Conservation (phyloP, 2,329 filamentous ascomycete species). For the Didymellaceae sp. region DNA sequence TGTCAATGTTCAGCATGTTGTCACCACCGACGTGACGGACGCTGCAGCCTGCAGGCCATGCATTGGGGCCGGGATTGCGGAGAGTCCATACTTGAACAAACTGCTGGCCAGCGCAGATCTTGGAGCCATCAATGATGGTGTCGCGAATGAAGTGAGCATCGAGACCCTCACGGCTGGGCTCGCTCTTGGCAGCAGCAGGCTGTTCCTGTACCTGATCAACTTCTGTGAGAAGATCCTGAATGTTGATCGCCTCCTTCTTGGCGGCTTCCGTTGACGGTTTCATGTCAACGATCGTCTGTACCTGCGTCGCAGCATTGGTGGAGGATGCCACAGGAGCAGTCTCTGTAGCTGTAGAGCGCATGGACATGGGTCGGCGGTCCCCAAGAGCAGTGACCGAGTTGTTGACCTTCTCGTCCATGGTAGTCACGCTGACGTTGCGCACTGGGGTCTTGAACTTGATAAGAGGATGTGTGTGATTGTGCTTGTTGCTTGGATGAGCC, state of each 20-base stretch:
- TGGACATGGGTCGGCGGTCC: conserved; percentile 58
- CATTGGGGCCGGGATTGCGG: conserved; percentile 76
- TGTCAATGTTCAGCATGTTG: conserved; percentile 92
- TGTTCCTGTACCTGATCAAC: conserved; percentile 44
- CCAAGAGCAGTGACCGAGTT: conserved; percentile 76
- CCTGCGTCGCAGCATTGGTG: conserved; percentile 63
- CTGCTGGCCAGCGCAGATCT: conserved; percentile 70
- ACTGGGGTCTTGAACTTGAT: conserved; percentile 97
- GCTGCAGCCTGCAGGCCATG: conserved; percentile 89
- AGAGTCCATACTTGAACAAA: conserved; percentile 94
- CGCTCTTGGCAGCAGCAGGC: conserved; percentile 4
- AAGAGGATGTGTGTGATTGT: conserved; percentile 95
- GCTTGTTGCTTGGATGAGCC: conserved; percentile 79
- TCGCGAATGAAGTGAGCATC: conserved; percentile 79
- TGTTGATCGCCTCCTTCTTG: conserved; percentile 53
- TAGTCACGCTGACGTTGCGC: conserved; percentile 84
- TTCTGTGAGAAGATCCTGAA: conserved; percentile 44
- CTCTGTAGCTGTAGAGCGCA: conserved; percentile 61
- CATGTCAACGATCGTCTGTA: conserved; percentile 67
- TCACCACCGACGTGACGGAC: conserved; percentile 93
- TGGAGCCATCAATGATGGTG: conserved; percentile 77
- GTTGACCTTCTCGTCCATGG: conserved; percentile 75
- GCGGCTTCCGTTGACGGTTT: conserved; percentile 63
- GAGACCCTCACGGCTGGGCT: conserved; percentile 40
- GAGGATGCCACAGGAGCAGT: conserved; percentile 55